Base-by-base conservation (phyloP, 2,329 filamentous ascomycete species). In the Venturia oleaginea region DNA sequence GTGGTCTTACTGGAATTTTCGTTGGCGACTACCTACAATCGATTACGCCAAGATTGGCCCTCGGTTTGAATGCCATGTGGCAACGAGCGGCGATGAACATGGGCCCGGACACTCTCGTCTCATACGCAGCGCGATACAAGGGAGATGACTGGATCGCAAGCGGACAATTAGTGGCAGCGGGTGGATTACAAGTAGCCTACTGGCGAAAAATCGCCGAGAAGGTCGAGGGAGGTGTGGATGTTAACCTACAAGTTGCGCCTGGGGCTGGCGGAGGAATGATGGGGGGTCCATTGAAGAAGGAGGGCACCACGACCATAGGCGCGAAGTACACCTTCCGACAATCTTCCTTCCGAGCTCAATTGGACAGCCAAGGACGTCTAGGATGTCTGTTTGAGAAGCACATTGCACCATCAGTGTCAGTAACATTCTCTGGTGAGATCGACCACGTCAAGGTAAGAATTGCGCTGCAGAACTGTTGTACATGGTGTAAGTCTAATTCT, bases 271-370 rank as follows among this genome's bases (percentile, higher is more conserved):
- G 66, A 69, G 85, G 84, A 62, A 84, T 85, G 68, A 92, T 94
- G 86, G 91, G 91, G 72, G 86, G 83, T 66, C 86, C 86, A 59
- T 76, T 87, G 63, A 85, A 87, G 76, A 93, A 92, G 77, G 92
- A 99, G 77, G 94, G 94, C 64, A 84, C 91, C 67, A 92, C 95
- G 63, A 91, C 92, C 64, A 84, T 97, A 71, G 94, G 93, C 72
- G 91, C 92, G 75, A 99, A 99, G 80, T 99, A 99, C 79, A 93
- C 97, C 76, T 99, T 99, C 86, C 86, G 91, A 74, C 90, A 92
- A 80, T 94, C 91, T 64, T 94, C 91, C 61, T 96, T 97, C 86
- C 87, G 93, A 69, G 94, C 93, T 55, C 94, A 99, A 80, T 84
- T 97, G 71, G 94, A 99, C 79, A 95, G 92, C 72, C 87, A 91